Percentiles rank a stretch among this genome's conserved stretches.
Conservation (phyloP, 768 basidiomycete genomes). For the Boletus speciosus region DNA sequence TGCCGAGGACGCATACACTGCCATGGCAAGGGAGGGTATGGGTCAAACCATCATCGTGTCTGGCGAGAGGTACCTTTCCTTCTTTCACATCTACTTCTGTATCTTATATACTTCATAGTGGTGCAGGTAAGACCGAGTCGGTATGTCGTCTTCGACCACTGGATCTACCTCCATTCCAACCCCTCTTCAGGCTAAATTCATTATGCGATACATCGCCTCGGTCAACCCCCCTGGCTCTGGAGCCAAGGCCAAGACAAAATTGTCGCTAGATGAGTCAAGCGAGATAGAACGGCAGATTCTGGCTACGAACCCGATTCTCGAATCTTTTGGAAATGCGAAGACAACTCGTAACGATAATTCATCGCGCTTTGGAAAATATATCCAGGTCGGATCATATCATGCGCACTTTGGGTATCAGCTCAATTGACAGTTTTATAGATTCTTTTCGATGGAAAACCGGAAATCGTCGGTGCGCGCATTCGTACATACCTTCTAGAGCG, state of each 20-base stretch:
- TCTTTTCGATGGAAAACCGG: conserved; percentile 91
- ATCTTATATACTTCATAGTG: conserved; percentile 49
- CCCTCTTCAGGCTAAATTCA: conserved; percentile 80
- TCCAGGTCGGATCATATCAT: conserved; percentile 57
- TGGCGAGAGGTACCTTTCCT: conserved; percentile 77
- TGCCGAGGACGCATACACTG: conserved; percentile 97
- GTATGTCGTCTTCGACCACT: conserved; percentile 40
- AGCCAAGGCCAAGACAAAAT: conserved; percentile 62
- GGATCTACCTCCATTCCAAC: conserved; percentile 1
- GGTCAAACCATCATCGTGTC: conserved; percentile 99
- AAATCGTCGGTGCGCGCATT: conserved; percentile 98
- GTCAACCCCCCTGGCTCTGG: conserved; percentile 79
- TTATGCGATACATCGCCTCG: conserved; percentile 98
- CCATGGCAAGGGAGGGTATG: conserved; percentile 89
- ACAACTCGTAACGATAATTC: conserved; percentile 99
- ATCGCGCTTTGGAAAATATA: conserved; percentile 98
- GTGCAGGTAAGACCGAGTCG: conserved; percentile 98
- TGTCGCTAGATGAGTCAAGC: conserved; percentile 79
- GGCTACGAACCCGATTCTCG: conserved; percentile 98
- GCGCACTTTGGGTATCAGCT: neutral
- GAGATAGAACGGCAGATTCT: conserved; percentile 97
- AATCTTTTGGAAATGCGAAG: conserved; percentile 99
- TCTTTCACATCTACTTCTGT: neutral
- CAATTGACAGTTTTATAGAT: conserved; percentile 52
- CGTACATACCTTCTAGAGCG: conserved; percentile 97